Percentiles rank a stretch among this genome's conserved stretches.
Conservation (phyloP, 2,329 filamentous ascomycete genomes). For the Madurella mycetomatis region DNA sequence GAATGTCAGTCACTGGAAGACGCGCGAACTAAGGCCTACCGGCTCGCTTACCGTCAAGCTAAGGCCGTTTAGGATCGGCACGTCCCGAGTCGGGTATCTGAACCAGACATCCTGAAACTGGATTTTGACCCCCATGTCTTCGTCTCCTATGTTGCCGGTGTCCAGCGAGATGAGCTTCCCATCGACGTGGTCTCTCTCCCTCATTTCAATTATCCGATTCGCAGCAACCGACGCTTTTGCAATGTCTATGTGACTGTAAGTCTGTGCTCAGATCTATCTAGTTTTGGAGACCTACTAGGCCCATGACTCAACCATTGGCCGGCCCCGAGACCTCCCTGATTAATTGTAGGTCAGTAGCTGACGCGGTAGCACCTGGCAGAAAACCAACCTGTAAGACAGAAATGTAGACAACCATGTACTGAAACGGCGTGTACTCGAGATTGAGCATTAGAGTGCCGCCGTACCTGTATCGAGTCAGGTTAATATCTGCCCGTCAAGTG, state of each 20-base stretch:
- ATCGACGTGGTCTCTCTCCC: constrained; percentile 21
- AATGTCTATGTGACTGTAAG: constrained; percentile 24
- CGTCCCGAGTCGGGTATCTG: constrained; percentile 64
- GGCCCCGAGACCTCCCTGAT: constrained; percentile 30
- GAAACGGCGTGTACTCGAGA: constrained; percentile 31
- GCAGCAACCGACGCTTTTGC: constrained; percentile 31
- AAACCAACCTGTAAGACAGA: constrained; percentile 30
- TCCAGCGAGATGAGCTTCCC: constrained; percentile 27
- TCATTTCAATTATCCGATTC: constrained; percentile 30
- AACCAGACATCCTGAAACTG: constrained; percentile 67
- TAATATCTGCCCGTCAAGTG: neutral
- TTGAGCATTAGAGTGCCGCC: constrained; percentile 30
- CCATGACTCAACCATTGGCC: constrained; percentile 33
- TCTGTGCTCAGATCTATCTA: neutral
- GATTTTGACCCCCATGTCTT: constrained; percentile 40
- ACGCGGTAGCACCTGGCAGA: neutral
- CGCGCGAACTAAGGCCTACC: too few relatives aligned
- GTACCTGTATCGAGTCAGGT: constrained; percentile 24
- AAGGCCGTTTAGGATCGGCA: constrained; percentile 62
- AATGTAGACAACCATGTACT: constrained; percentile 34
- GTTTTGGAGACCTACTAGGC: constrained; percentile 25
- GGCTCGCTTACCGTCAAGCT: constrained; percentile 48
- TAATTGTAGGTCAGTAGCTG: neutral
- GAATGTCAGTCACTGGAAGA: neutral
- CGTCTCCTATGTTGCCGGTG: constrained; percentile 25